A percentile compares a stretch with the other conserved stretches of the same genome.
Conservation (phyloP, 495 filamentous ascomycete genomes). For the Astrothelium subdiscretum region DNA sequence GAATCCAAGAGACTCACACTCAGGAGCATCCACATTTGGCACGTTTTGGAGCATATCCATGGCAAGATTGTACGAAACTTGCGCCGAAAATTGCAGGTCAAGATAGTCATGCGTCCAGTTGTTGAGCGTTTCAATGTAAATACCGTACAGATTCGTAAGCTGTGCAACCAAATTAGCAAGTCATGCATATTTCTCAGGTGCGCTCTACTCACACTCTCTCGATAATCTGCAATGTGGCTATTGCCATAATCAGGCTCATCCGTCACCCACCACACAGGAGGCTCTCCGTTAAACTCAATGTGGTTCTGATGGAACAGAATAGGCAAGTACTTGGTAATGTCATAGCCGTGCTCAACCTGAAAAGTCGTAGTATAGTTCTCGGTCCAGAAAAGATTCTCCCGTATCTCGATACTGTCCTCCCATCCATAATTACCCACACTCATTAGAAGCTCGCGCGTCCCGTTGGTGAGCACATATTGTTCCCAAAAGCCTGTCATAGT, state of each 20-base stretch:
- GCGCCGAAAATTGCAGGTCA: slow-evolving; percentile 29
- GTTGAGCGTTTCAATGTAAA: slow-evolving; percentile 25
- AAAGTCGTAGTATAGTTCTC: not conserved
- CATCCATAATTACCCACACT: slow-evolving; percentile 27
- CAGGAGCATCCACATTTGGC: slow-evolving; percentile 34
- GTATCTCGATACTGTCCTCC: slow-evolving; percentile 34
- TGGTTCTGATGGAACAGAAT: slow-evolving; percentile 22
- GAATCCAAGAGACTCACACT: slow-evolving; percentile 37
- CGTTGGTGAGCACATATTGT: slow-evolving; percentile 30
- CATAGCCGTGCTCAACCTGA: slow-evolving; percentile 1
- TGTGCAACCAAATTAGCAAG: not conserved
- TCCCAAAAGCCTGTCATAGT: slow-evolving; percentile 36
- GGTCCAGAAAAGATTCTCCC: slow-evolving; percentile 7
- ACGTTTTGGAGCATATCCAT: slow-evolving; percentile 34
- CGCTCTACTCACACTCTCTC: slow-evolving; percentile 8
- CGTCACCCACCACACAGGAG: slow-evolving; percentile 6
- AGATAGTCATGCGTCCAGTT: slow-evolving; percentile 22
- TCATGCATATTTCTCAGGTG: not conserved
- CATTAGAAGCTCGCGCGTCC: slow-evolving; percentile 23
- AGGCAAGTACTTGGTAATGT: slow-evolving; percentile 28
- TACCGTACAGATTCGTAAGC: slow-evolving; percentile 26
- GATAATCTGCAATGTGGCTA: slow-evolving; percentile 21
- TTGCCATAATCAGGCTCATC: slow-evolving; percentile 17
- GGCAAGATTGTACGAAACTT: slow-evolving; percentile 38
- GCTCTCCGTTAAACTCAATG: slow-evolving; percentile 15